These are phyloP conservation scores for Ceratocystis eucalypticola DNA, from an alignment of 2,329 filamentous ascomycete genomes.

Conservation along the genomic window DNA sequence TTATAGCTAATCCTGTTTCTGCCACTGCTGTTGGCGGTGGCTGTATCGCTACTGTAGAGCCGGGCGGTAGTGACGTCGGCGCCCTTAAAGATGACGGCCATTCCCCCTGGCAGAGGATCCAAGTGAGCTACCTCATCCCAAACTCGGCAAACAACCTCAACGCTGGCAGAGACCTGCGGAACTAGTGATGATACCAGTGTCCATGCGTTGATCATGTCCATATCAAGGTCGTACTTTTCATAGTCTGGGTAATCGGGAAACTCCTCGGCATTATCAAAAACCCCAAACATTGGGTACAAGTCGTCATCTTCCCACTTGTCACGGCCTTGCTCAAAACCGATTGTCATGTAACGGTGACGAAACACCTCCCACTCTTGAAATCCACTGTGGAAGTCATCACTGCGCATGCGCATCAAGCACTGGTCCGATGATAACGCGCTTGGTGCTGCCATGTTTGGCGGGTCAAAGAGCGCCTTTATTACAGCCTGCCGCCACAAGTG, in stretches of 20 bases:
- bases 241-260: background rate
- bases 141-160: background rate
- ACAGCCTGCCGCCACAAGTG: constrained; percentile 1
- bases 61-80: background rate
- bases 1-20: background rate
- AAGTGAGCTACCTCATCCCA: background rate
- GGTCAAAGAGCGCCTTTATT: background rate
- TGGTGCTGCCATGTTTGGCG: background rate
- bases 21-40: background rate
- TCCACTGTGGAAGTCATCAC: background rate
- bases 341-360: background rate
- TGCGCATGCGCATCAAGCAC: background rate
- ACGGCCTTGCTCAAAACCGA: background rate
- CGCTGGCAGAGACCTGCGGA: background rate
- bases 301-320: background rate
- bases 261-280: background rate
- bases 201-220: constrained; percentile 10
- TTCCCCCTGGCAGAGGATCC: background rate
- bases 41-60: background rate
- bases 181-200: background rate
- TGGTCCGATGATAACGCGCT: background rate
- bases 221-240: background rate
- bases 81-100: background rate
- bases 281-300: background rate
- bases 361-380: constrained; percentile 1